Evolutionary conservation across 163 green algal genomes (phyloP).

Genomic region (Prototheca wickerhamii): DNA sequence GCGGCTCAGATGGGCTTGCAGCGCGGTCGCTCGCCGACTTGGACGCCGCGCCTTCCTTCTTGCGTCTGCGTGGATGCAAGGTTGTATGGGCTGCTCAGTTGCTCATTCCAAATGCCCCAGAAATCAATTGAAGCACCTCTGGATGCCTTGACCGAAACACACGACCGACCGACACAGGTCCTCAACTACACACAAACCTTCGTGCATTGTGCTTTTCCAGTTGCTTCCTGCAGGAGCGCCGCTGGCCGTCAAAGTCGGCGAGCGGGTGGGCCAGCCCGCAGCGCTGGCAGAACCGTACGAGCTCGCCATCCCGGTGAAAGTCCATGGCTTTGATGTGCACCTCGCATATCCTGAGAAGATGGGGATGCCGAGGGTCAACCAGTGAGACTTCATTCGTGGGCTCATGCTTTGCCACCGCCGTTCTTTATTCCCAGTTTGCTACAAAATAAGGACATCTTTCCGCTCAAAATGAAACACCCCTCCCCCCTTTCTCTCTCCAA

Average conservation of each 20-base stretch:
- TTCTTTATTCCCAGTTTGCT: too few species aligned
- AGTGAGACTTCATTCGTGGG: too few species aligned
- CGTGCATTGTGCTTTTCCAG: slow-evolving; percentile 53
- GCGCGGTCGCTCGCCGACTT: neutral
- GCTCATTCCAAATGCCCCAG: neutral
- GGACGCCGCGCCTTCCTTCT: neutral
- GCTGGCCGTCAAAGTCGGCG: slow-evolving; percentile 54
- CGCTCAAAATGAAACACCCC: too few species aligned
- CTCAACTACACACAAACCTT: slow-evolving; percentile 2
- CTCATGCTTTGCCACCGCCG: too few species aligned
- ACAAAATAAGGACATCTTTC: too few species aligned
- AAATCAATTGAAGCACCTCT: neutral
- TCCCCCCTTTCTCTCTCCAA: too few species aligned
- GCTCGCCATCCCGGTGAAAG: slow-evolving; percentile 44
- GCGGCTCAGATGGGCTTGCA: neutral
- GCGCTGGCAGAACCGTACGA: slow-evolving; percentile 64
- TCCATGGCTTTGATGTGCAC: slow-evolving; percentile 52
- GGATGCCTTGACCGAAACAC: neutral
- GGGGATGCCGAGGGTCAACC: slow-evolving; percentile 47
- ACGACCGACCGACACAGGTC: neutral
- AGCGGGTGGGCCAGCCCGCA: slow-evolving; percentile 54
- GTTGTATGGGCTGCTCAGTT: neutral
- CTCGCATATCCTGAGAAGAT: slow-evolving; percentile 66
- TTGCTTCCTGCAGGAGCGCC: slow-evolving; percentile 59
- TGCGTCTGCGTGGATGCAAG: neutral